phyloP scores from a whole-genome alignment of 2,329 filamentous ascomycete species.

The Calycina herbarum region DNA sequence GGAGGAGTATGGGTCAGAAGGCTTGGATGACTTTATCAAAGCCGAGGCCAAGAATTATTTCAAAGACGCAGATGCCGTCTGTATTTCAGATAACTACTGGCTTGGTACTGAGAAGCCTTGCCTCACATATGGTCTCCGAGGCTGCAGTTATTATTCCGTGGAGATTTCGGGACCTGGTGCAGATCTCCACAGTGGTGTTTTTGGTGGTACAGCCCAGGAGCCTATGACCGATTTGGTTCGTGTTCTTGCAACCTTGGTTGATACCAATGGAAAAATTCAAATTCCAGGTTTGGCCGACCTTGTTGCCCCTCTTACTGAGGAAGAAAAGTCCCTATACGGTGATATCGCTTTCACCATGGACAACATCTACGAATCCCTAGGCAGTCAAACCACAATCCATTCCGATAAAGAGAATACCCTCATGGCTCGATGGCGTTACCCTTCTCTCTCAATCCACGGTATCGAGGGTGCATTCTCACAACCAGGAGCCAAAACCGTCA shows the following conservation, averaged over 20 bases:
- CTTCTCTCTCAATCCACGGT: slow-evolving; percentile 90
- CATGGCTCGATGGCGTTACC: slow-evolving; percentile 95
- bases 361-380: slow-evolving; percentile 87
- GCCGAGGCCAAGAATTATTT: slow-evolving; percentile 93
- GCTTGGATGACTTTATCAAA: slow-evolving; percentile 90
- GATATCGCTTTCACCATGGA: slow-evolving; percentile 95
- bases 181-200: slow-evolving; percentile 95
- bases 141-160: slow-evolving; percentile 96
- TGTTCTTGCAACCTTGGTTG: slow-evolving; percentile 80
- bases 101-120: slow-evolving; percentile 98
- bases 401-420: slow-evolving; percentile 87
- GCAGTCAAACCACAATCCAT: slow-evolving; percentile 83
- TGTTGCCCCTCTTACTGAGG: slow-evolving; percentile 81
- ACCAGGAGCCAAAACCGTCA: slow-evolving; percentile 95
- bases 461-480: slow-evolving; percentile 93
- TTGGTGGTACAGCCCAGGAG: slow-evolving; percentile 93
- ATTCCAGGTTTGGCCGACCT: slow-evolving; percentile 94
- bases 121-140: slow-evolving; percentile 92
- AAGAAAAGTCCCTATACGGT: slow-evolving; percentile 86
- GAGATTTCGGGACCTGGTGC: slow-evolving; percentile 88
- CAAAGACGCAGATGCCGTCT: slow-evolving; percentile 91
- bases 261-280: slow-evolving; percentile 86
- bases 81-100: slow-evolving; percentile 99
- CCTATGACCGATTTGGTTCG: slow-evolving; percentile 95
- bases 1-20: slow-evolving; percentile 98